Evolutionary conservation across 1,284 basidiomycete genomes (phyloP), one percentile per base, ranked within the genome.

Genomic region (Puccinia novopanici): DNA sequence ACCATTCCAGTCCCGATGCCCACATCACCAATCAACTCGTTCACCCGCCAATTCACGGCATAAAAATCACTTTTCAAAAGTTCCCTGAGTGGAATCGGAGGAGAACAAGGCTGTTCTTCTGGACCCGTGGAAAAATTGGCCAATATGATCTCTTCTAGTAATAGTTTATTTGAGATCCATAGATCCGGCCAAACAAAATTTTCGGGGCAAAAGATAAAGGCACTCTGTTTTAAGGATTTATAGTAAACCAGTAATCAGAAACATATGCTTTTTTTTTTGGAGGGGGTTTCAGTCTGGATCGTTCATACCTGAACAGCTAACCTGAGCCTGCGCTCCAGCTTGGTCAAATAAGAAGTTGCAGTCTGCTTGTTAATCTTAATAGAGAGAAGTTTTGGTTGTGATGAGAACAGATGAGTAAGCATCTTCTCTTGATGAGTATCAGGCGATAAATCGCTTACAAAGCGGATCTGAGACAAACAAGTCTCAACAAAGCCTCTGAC

Each of bases 151-250:
- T 72, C 70, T 61, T 73, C 59, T 1, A 80, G 71, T 52, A 80
- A 40, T 22, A 74, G n/a, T 45, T 63, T 71, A 40, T 80, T 80
- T 22, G 78, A 65, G 17, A 67, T 63, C 79, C 79, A 81, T 24
- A 81, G 24, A 57, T 81, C 79, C 5, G 79, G 72, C 79, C 79
- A 81, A 34, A 75, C 72, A 27, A 81, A 81, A 54, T 81, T 81
- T 59, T 75, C 72, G 24, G 79, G 71, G 45, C 72, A 81, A n/a
- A 70, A 67, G 3, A 75, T 70, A 45, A 81, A 81, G n/a, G 79
- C 59, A 65, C 71, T 81, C 79, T 81, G 42, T 50, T 52, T 27
- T 27, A 40, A 0, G 22, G 45, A 13, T 19, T 37, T 40, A 8
- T 2, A 30, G 19, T 15, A 78, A 40, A 40, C 10, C 37, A 0